phyloP scores from a whole-genome alignment of 257 asterid species.

The Haberlea rhodopensis region DNA sequence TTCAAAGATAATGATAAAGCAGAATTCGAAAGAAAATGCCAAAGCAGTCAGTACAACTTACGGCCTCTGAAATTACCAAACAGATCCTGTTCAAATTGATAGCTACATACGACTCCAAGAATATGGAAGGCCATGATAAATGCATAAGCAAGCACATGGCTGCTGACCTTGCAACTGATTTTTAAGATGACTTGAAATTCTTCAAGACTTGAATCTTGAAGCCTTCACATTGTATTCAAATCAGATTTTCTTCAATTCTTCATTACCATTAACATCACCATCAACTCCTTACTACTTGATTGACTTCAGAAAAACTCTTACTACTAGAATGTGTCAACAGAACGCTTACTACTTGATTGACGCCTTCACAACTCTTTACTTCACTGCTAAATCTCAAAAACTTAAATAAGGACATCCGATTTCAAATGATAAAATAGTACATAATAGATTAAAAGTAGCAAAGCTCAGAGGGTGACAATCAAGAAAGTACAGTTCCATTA shows the following conservation, averaged over 20 bases:
- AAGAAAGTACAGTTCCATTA: neutral
- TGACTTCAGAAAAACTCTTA: too few species aligned
- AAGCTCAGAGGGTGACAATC: conserved; percentile 15
- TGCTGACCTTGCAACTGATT: conserved; percentile 46
- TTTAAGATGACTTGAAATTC: conserved; percentile 44
- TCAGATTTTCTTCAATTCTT: conserved; percentile 60
- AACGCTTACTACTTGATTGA: too few species aligned
- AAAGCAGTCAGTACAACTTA: conserved; percentile 19
- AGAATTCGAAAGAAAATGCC: neutral
- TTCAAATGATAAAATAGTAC: conserved; percentile 2
- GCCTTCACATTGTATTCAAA: conserved; percentile 42
- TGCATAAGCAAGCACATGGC: conserved; percentile 39
- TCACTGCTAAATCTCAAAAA: conserved; percentile 53
- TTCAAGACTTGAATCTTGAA: conserved; percentile 49
- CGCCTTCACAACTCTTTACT: conserved; percentile 53
- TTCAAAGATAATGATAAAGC: neutral
- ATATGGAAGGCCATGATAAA: too few species aligned
- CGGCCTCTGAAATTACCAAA: conserved; percentile 19
- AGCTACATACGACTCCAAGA: too few species aligned
- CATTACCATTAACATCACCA: conserved; percentile 56
- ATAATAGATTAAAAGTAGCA: conserved; percentile 4
- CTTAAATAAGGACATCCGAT: too few species aligned
- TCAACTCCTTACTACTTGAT: conserved; percentile 60
- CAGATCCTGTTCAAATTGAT: too few species aligned
- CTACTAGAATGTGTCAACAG: too few species aligned